Conservation (phyloP, 768 basidiomycete genomes). For the Tephrocybe sp. region DNA sequence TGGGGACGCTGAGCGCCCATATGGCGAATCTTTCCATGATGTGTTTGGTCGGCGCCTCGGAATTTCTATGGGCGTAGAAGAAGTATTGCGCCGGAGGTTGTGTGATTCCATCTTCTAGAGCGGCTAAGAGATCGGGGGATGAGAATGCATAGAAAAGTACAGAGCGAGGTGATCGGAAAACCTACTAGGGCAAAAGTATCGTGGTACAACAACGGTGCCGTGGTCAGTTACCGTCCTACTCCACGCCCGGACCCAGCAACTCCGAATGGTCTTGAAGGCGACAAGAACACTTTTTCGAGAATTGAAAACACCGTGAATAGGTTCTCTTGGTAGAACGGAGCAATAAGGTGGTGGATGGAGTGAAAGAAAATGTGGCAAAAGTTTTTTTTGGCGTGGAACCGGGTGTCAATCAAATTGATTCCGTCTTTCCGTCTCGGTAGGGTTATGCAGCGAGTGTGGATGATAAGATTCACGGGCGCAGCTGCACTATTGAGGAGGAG, state of each 20-base stretch:
- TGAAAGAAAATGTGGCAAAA: constrained; percentile 11
- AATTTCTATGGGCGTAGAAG: constrained; percentile 48
- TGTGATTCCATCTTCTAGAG: constrained; percentile 13
- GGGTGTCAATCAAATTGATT: constrained; percentile 15
- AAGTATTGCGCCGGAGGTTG: constrained; percentile 18
- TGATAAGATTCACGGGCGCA: no score
- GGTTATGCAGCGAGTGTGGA: neutral
- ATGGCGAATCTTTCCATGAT: constrained; percentile 25
- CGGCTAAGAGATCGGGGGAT: constrained; percentile 5
- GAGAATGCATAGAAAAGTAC: neutral
- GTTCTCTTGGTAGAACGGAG: no score
- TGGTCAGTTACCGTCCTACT: no score
- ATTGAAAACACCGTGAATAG: no score
- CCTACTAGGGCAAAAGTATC: constrained; percentile 10
- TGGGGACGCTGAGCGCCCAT: constrained; percentile 34
- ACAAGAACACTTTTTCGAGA: neutral
- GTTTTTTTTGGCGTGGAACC: constrained; percentile 12
- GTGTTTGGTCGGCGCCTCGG: constrained; percentile 31
- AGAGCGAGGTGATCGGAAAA: constrained; percentile 12
- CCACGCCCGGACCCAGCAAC: constrained; percentile 5
- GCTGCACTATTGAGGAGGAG: no score
- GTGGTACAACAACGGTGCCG: constrained; percentile 1
- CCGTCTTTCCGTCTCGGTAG: constrained; percentile 5
- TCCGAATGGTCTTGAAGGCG: neutral
- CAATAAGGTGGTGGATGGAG: neutral